Evolutionary conservation across 2,329 filamentous ascomycete species (phyloP), one percentile per base, ranked within the genome.

Genomic region (Sclerotinia subarctica): DNA sequence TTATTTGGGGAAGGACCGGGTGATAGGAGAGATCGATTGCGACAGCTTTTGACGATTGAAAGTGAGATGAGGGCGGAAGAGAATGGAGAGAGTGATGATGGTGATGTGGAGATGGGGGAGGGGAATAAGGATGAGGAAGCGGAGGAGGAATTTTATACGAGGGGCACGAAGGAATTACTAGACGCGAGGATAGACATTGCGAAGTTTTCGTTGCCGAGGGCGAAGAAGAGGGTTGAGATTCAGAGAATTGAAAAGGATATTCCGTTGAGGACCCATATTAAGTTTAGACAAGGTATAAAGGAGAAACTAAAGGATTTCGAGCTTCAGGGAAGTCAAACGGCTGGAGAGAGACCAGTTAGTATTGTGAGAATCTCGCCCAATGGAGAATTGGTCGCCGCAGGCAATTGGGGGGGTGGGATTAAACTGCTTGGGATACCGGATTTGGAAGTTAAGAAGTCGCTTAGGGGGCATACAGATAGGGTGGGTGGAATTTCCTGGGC

Each of bases 91-190:
- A 89, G 89, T 72, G 88, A 85, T 64, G 89, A 90, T 72, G 85
- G 84, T 54, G 89, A 92, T 77, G 76, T 82, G 26, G 80, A 82
- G 56, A 89, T 88, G 81, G 78, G 78, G 52, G 84, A 84, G 75
- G 85, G 78, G 64, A 46, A 80, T 78, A 24, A 88, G 24, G 74
- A 75, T 57, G 92, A 94, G 59, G 92, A 94, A 65, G 88, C 90
- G 73, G 91, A 96, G 72, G 93, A 98, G 76, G 95, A 99, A 74
- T 99, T 97, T 79, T 99, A 97, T 78, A 97, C 94, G 0, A 86
- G 91, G 74, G 95, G 95, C 3, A 87, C 88, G 1, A 83, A 86
- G 5, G 88, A 89, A 52, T 82, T 99, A 32, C 80, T 97, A 5
- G 83, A 90, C 63, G 92, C 93, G 2, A 86, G 95, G 69, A 87